Evolutionary conservation across 192 early-diverging fungal genomes (phyloP).

Genomic region (Phycomyces blakesleeanus): DNA sequence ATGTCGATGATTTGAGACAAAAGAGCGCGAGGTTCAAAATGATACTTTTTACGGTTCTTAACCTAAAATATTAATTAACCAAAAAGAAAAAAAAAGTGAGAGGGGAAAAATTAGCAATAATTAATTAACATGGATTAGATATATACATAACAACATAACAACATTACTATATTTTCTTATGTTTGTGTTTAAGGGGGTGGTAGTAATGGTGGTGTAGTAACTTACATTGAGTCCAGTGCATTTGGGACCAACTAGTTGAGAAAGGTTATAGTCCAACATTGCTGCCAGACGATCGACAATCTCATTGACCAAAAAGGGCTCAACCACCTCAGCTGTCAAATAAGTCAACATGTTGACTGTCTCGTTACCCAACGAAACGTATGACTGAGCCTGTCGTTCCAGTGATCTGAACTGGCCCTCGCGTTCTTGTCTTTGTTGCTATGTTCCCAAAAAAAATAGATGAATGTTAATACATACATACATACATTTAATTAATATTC

Average conservation of each 20-base stretch:
- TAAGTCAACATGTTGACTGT: conserved; percentile 91
- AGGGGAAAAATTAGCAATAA: not conserved
- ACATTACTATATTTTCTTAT: no score
- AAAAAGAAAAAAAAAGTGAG: not conserved
- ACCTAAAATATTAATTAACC: conserved; percentile 47
- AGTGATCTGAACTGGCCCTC: conserved; percentile 51
- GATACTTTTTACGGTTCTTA: conserved; percentile 80
- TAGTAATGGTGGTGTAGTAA: no score
- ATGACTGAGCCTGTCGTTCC: conserved; percentile 84
- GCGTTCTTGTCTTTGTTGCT: conserved; percentile 61
- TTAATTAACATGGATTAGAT: not conserved
- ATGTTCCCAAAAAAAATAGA: conserved; percentile 2
- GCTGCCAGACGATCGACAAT: conserved; percentile 91
- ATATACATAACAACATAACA: not conserved
- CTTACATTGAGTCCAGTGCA: conserved; percentile 84
- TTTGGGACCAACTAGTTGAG: conserved; percentile 84
- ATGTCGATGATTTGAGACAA: conserved; percentile 83
- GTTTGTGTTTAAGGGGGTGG: not conserved
- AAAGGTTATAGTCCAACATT: conserved; percentile 96
- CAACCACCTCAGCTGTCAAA: conserved; percentile 71
- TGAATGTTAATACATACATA: not conserved
- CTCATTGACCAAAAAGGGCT: conserved; percentile 83
- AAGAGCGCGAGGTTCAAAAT: conserved; percentile 80
- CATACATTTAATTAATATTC: no score
- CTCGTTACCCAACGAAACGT: conserved; percentile 85